Percentiles rank a stretch among this genome's conserved stretches.
These are phyloP conservation scores for Scopulariopsis brevicaulis DNA, from an alignment of 2,329 filamentous ascomycete genomes.

Conservation along the genomic window DNA sequence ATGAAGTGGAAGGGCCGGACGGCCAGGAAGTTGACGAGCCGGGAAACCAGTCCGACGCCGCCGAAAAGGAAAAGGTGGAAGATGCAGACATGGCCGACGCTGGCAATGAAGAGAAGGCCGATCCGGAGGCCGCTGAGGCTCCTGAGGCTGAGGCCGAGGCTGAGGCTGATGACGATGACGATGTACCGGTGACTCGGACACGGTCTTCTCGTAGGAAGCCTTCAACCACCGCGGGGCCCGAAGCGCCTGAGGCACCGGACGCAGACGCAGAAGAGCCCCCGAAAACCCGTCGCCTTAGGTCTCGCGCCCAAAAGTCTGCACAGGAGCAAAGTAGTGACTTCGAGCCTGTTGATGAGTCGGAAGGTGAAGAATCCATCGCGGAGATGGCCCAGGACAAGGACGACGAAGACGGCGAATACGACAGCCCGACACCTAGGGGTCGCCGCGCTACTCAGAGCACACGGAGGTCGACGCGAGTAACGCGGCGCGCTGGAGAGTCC, in stretches of 20 bases:
- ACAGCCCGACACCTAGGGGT: constrained; percentile 35
- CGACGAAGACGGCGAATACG: constrained; percentile 29
- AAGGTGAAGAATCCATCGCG: constrained; percentile 42
- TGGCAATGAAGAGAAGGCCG: constrained; percentile 9
- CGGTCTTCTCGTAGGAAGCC: constrained; percentile 24
- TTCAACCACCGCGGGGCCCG: constrained; percentile 13
- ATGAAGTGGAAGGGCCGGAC: constrained; percentile 22
- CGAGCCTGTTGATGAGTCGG: constrained; percentile 47
- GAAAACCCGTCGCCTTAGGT: constrained; percentile 32
- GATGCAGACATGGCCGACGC: constrained; percentile 17
- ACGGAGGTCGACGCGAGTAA: constrained; percentile 34
- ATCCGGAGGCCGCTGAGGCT: constrained; percentile 12
- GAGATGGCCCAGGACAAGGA: constrained; percentile 27
- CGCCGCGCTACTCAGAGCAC: constrained; percentile 27
- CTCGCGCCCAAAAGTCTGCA: constrained; percentile 28
- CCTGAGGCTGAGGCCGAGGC: constrained; percentile 11
- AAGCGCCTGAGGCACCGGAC: constrained; percentile 15
- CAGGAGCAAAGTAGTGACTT: constrained; percentile 51
- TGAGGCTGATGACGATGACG: constrained; percentile 36
- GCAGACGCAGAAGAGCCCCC: constrained; percentile 14
- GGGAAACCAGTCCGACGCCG: constrained; percentile 12
- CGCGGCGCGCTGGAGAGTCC: constrained; percentile 37
- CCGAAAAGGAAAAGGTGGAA: constrained; percentile 16
- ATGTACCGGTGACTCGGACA: constrained; percentile 33
- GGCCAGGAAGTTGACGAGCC: constrained; percentile 19